phyloP scores from a whole-genome alignment of 1,284 basidiomycete species.

The Spongiforma sp. region DNA sequence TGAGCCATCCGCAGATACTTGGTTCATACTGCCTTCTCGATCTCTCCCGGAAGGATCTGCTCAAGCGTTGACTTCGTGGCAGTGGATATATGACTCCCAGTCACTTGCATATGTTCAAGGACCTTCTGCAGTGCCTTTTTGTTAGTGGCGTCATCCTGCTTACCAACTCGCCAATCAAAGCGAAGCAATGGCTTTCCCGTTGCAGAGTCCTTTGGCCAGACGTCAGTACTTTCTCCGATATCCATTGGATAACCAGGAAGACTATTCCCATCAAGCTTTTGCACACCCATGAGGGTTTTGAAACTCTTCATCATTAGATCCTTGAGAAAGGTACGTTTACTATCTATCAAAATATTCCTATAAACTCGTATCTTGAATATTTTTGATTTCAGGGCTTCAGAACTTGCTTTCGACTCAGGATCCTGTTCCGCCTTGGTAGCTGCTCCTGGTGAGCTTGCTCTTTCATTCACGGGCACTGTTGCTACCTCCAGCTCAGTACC shows the following conservation, averaged over 20 bases:
- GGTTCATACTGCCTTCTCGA: background rate
- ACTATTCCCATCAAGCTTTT: too few species aligned
- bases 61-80: too few species aligned
- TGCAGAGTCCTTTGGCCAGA: too few species aligned
- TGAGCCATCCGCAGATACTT: background rate
- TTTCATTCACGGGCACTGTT: background rate
- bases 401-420: background rate
- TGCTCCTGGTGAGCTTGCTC: background rate
- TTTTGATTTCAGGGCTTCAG: background rate
- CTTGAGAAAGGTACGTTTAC: background rate
- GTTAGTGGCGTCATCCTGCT: too few species aligned
- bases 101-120: too few species aligned
- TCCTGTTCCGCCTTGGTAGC: background rate
- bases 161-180: too few species aligned
- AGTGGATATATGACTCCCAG: too few species aligned
- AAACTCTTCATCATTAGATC: background rate
- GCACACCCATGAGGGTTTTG: background rate
- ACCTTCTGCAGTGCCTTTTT: too few species aligned
- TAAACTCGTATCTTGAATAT: background rate
- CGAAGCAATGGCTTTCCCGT: too few species aligned
- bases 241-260: too few species aligned
- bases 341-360: background rate
- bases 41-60: too few species aligned
- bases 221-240: too few species aligned
- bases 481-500: background rate